phyloP scores from a whole-genome alignment of 208 protist genomes.

The Strigomonas culicis region DNA sequence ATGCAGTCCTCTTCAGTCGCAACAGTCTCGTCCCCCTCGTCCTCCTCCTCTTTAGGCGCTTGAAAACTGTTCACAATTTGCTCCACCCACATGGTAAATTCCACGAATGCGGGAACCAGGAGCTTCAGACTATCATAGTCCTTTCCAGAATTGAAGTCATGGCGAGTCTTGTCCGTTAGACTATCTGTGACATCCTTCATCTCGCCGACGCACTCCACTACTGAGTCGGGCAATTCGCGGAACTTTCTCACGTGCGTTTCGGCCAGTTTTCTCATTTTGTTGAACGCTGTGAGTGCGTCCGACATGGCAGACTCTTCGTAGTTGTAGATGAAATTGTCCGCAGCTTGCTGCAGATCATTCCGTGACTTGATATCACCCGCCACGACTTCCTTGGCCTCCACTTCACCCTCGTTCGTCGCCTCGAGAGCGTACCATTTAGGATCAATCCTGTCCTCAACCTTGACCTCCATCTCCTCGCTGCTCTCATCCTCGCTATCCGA shows the following conservation, averaged over 20 bases:
- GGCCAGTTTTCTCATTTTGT: background rate
- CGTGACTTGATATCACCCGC: slow-evolving; percentile 46
- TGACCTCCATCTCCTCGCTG: slow-evolving; percentile 27
- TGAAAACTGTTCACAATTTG: slow-evolving; percentile 24
- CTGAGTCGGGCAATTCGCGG: slow-evolving; percentile 25
- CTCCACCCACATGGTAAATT: slow-evolving; percentile 5
- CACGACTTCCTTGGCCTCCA: slow-evolving; percentile 36
- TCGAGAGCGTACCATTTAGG: slow-evolving; percentile 58
- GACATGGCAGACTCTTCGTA: background rate
- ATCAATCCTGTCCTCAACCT: slow-evolving; percentile 40
- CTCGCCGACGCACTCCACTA: slow-evolving; percentile 10
- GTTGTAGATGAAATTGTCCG: slow-evolving; percentile 19
- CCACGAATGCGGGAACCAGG: background rate
- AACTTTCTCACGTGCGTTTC: background rate
- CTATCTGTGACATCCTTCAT: background rate
- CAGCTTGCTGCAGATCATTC: slow-evolving; percentile 53
- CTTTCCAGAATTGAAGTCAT: no score
- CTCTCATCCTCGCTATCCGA: slow-evolving; percentile 48
- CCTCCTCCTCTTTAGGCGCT: slow-evolving; percentile 28
- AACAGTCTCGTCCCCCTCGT: slow-evolving; percentile 19
- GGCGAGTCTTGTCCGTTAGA: no score
- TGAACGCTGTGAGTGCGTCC: background rate
- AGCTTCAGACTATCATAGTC: background rate
- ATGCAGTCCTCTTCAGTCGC: slow-evolving; percentile 28
- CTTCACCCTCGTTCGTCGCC: slow-evolving; percentile 69